Base-by-base conservation (phyloP, 2,329 filamentous ascomycete species). In the Botrytis pseudocinerea region DNA sequence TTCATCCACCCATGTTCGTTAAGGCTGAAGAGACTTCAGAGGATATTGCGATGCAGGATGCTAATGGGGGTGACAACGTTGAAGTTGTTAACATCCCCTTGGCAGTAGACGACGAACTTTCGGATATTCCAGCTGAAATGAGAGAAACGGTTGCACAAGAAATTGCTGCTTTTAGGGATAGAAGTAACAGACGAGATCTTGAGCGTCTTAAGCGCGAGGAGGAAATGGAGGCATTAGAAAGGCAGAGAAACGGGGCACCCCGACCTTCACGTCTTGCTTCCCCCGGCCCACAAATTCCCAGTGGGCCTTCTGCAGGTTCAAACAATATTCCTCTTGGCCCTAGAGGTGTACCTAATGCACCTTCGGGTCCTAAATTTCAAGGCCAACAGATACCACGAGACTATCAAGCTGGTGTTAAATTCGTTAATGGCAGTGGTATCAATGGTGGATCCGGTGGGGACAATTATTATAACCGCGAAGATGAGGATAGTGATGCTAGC, bases 111-210 rank as follows among this genome's bases (percentile, higher is more conserved):
- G 97, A 99, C 80, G 96, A 99, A 80, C 86, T 99, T 62, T 92
- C 95, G 32, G 96, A 99, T 79, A 98, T 99, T 65, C 96, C 96
- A 0, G 92, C 93, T 0, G 96, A 98, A 81, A 97, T 97, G 94
- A 91, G 96, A 38, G 96, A 97, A 81, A 95, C 94, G 0, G 96
- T 99, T 25, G 93, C 96, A 0, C 92, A 92, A 73, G 97, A 99
- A 81, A 99, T 99, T 79, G 91, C 94, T 0, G 93, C 95, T 0
- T 99, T 99, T 85, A 89, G 96, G 76, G 96, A 99, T 77, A 89
- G 95, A 32, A 98, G 95, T 78, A 97, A 91, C 74, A 90, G 92
- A 75, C 88, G 95, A 57, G 96, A 99, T 80, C 84, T 97, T 80
- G 96, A 99, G 82, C 92, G 96, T 5, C 84, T 97, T 51, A 91